phyloP scores from a whole-genome alignment of 2,329 filamentous ascomycete genomes.

The Paecilomyces fulvus region DNA sequence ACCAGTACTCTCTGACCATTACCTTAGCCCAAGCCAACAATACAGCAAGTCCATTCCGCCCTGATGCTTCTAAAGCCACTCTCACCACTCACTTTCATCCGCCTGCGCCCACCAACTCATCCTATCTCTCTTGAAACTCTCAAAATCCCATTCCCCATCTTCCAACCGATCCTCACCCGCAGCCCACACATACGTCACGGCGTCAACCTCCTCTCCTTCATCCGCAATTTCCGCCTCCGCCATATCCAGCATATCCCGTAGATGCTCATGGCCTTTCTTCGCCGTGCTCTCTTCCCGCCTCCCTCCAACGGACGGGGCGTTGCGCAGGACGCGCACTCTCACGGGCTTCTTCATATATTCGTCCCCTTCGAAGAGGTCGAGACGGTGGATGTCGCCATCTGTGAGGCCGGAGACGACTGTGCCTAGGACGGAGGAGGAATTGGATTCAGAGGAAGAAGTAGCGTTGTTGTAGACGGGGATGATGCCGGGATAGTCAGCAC shows the following conservation, averaged over 20 bases:
- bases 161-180: slow-evolving; percentile 48
- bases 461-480: slow-evolving; percentile 26
- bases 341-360: slow-evolving; percentile 57
- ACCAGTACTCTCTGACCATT: background rate
- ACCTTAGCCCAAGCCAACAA: background rate
- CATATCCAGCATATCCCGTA: slow-evolving; percentile 33
- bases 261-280: slow-evolving; percentile 25
- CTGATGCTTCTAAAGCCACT: background rate
- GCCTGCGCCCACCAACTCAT: slow-evolving; percentile 50
- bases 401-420: slow-evolving; percentile 72
- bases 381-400: slow-evolving; percentile 60
- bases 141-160: slow-evolving; percentile 76
- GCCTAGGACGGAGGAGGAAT: slow-evolving; percentile 55
- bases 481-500: slow-evolving; percentile 75
- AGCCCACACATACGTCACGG: slow-evolving; percentile 59
- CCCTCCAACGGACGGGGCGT: slow-evolving; percentile 13
- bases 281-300: slow-evolving; percentile 15
- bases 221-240: slow-evolving; percentile 47
- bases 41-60: background rate
- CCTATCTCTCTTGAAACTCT: slow-evolving; percentile 71
- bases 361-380: slow-evolving; percentile 74
- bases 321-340: slow-evolving; percentile 33
- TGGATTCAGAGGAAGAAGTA: background rate
- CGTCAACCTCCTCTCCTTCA: slow-evolving; percentile 38
- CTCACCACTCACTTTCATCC: slow-evolving; percentile 34